Conservation (phyloP, 768 basidiomycete genomes). For the Hericium rajendrae region DNA sequence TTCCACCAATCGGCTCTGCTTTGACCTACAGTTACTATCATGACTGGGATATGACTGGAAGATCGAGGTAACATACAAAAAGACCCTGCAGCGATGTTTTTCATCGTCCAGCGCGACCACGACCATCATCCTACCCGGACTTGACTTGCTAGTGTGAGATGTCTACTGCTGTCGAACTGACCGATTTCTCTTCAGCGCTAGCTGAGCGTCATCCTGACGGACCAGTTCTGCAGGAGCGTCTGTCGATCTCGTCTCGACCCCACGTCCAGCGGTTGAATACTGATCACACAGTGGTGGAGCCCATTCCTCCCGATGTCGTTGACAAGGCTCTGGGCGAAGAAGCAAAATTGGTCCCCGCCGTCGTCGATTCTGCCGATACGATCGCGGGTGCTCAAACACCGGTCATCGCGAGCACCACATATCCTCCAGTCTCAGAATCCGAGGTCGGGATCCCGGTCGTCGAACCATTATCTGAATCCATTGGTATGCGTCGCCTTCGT, state of each 20-base stretch:
- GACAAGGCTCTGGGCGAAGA: too few species aligned
- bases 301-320: background rate
- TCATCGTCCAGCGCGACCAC: background rate
- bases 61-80: background rate
- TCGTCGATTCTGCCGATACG: too few species aligned
- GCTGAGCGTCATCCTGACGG: background rate
- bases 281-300: background rate
- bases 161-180: background rate
- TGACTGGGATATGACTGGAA: background rate
- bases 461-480: constrained; percentile 3
- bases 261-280: background rate
- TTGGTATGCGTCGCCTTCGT: constrained; percentile 11
- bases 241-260: background rate
- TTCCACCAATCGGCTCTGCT: background rate
- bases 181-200: background rate
- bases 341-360: too few species aligned
- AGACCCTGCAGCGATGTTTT: background rate
- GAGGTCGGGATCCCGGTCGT: background rate
- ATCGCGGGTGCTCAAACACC: too few species aligned
- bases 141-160: background rate
- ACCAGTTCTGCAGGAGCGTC: background rate
- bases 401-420: too few species aligned
- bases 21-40: background rate
- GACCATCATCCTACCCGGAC: too few species aligned
- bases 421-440: background rate